Evolutionary conservation across 352 stramenopile genomes (phyloP), one percentile per base, ranked within the genome.

Genomic region (Phytophthora melonis): DNA sequence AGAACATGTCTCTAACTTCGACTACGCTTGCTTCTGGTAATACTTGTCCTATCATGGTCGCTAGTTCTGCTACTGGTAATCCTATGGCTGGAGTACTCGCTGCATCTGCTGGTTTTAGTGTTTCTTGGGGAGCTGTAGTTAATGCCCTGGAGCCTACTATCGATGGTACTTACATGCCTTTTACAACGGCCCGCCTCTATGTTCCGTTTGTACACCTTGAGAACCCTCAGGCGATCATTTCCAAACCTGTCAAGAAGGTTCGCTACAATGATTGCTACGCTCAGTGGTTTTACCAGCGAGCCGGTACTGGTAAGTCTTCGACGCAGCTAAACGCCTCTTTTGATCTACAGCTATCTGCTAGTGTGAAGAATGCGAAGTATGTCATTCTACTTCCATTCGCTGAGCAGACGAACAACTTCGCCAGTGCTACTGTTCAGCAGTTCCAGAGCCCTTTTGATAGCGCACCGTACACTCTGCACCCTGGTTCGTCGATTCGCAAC

Each of bases 211-310:
- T 57, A 2, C 21, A 61, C 36, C 50, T 63, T 13, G 63, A 69
- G 18, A 69, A 63, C 47, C 47, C 59, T 52, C 59, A 66, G 27
- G 59, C 47, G 5, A 66, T 66, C 13, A 66, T 66, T 13, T 63
- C 39, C 1, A 69, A 69, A 25, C 53, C 63, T 0, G 32, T 69
- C 1, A 69, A 69, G 59, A 62, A 43, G 53, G 36, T 69, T 62
- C 63, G 53, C 2, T 69, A 58, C 36, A 62, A 62, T 19, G 63
- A 69, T 39, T 41, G 21, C 5, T 62, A 63, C 23, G 63, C 52
- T 13, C 63, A 69, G 5, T 49, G 19, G 16, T 69, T 69, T 16
- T 57, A 69, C 4, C 63, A 69, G 43, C 43, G 59, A 2, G 59
- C 59, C 30, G 59, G 59, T 49, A 66, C 14, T 56, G 59, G 59